Conservation (phyloP, 2,329 filamentous ascomycete genomes). For the Myriosclerotinia duriaeana region DNA sequence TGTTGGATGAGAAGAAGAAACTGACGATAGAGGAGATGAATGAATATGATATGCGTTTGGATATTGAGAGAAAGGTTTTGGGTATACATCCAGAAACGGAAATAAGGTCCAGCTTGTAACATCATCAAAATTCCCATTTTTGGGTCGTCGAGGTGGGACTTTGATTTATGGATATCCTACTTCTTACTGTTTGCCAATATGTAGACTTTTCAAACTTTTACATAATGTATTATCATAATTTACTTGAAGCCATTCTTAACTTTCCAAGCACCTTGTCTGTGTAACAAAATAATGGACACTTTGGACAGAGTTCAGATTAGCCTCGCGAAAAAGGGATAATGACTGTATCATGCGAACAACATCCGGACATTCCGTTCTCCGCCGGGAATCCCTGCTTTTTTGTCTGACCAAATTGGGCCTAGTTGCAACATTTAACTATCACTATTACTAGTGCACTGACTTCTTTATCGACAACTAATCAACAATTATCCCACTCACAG, state of each 20-base stretch:
- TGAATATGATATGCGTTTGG: slow-evolving; percentile 58
- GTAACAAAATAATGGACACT: background rate
- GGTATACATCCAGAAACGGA: slow-evolving; percentile 10
- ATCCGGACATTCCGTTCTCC: slow-evolving; percentile 17
- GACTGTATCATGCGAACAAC: slow-evolving; percentile 2
- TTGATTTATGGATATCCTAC: background rate
- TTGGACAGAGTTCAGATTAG: too few species aligned
- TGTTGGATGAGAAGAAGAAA: slow-evolving; percentile 57
- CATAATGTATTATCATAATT: background rate
- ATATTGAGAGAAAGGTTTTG: slow-evolving; percentile 44
- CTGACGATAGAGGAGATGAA: slow-evolving; percentile 70
- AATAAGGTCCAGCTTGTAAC: slow-evolving; percentile 20
- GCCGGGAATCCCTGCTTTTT: slow-evolving; percentile 14
- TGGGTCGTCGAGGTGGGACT: background rate
- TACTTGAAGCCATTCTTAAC: background rate
- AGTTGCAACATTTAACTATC: background rate
- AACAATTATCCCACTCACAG: background rate
- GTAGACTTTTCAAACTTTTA: background rate
- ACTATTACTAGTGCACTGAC: slow-evolving; percentile 3
- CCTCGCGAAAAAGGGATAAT: too few species aligned
- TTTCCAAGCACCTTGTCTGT: background rate
- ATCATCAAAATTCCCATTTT: background rate
- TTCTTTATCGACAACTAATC: slow-evolving; percentile 6
- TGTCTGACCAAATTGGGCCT: background rate
- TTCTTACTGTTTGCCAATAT: background rate